phyloP scores from a whole-genome alignment of 306 rosid genomes.

The Begonia masoniana region DNA sequence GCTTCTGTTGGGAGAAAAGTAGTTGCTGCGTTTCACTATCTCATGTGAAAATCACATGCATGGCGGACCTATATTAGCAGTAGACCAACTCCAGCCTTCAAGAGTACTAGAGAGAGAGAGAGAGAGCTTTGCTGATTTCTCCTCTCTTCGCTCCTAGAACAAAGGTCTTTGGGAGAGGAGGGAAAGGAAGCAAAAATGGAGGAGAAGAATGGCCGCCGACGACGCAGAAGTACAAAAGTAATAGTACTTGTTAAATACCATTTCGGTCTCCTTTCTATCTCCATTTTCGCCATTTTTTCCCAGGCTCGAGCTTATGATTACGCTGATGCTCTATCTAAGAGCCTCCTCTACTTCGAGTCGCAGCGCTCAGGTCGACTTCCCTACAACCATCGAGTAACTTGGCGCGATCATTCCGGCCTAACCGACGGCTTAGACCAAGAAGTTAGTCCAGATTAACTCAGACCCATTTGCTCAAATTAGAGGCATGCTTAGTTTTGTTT shows the following conservation, averaged over 20 bases:
- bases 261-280: constrained; percentile 14
- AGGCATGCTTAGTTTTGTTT: no score
- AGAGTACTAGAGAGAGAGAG: constrained; percentile 1
- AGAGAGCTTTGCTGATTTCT: constrained; percentile 1
- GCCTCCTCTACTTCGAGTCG: constrained; percentile 87
- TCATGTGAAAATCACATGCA: constrained; percentile 10
- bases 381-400: constrained; percentile 76
- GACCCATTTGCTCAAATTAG: not conserved
- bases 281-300: constrained; percentile 18
- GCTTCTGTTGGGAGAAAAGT: not conserved
- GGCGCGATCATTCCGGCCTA: constrained; percentile 98
- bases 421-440: constrained; percentile 92
- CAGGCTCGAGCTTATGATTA: constrained; percentile 37
- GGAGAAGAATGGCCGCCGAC: no score
- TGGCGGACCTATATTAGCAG: not conserved
- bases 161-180: no score
- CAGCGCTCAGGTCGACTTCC: constrained; percentile 93
- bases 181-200: no score
- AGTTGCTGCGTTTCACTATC: not conserved
- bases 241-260: constrained; percentile 13
- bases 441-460: constrained; percentile 19
- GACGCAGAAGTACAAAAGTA: constrained; percentile 4
- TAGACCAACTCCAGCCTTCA: not conserved
- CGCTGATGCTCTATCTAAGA: constrained; percentile 70
- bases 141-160: no score